Evolutionary conservation across 2,329 filamentous ascomycete genomes (phyloP).

Genomic region (Trichoderma atrobrunneum): DNA sequence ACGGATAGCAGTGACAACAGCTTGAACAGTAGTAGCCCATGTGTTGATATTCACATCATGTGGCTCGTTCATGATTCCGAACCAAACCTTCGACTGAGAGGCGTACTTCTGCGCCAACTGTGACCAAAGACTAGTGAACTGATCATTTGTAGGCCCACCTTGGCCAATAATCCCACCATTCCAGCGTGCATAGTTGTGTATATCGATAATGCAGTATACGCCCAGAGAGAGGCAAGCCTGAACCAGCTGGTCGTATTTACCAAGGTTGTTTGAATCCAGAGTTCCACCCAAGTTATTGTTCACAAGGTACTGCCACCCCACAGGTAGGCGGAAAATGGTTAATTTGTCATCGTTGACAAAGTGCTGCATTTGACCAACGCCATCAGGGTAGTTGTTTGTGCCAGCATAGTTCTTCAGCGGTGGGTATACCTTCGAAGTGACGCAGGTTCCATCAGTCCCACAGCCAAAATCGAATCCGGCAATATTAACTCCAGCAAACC

Average conservation of each 20-base stretch:
- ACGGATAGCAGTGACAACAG: constrained; percentile 61
- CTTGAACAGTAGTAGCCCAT: constrained; percentile 59
- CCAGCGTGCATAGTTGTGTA: constrained; percentile 56
- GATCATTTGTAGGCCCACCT: constrained; percentile 57
- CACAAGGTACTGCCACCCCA: constrained; percentile 53
- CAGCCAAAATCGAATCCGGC: constrained; percentile 41
- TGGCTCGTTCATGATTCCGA: constrained; percentile 67
- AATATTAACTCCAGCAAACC: constrained; percentile 2
- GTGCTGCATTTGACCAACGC: constrained; percentile 51
- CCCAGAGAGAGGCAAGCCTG: constrained; percentile 52
- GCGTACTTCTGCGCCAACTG: constrained; percentile 42
- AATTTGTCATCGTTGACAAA: constrained; percentile 48
- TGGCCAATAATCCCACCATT: constrained; percentile 62
- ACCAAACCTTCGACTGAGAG: constrained; percentile 54
- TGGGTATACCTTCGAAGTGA: constrained; percentile 27
- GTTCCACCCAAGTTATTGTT: constrained; percentile 46
- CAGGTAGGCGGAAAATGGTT: constrained; percentile 52
- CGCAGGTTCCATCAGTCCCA: constrained; percentile 36
- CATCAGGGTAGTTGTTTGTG: constrained; percentile 29
- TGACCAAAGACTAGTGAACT: constrained; percentile 56
- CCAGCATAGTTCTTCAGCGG: constrained; percentile 28
- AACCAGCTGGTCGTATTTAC: constrained; percentile 52
- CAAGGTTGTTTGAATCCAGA: constrained; percentile 47
- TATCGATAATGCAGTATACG: constrained; percentile 54
- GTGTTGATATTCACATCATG: constrained; percentile 52